phyloP scores from a whole-genome alignment of 805 yeast species.

The Starmera amethionina region DNA sequence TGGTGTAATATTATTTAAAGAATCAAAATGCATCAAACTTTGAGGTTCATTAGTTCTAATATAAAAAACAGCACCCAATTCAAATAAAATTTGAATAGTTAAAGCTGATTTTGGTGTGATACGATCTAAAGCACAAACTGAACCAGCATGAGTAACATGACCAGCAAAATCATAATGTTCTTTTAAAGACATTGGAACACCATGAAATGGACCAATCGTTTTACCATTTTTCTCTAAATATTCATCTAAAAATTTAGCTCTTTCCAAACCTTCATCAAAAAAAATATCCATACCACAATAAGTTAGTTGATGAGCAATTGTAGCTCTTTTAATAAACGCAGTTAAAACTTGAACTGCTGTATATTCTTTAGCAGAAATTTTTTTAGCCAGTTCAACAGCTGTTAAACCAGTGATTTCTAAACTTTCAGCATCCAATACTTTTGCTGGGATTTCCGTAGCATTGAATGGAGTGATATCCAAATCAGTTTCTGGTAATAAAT shows the following conservation, averaged over 20 bases:
- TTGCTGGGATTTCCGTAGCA: constrained; percentile 12
- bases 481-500: constrained; percentile 8
- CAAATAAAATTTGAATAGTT: constrained; percentile 24
- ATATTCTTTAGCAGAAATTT: constrained; percentile 8
- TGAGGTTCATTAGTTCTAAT: constrained; percentile 57
- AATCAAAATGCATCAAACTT: constrained; percentile 53
- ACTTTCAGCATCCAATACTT: constrained; percentile 10
- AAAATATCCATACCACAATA: constrained; percentile 50
- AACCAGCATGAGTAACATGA: constrained; percentile 46
- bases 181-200: constrained; percentile 56
- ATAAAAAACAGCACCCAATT: constrained; percentile 44
- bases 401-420: constrained; percentile 10
- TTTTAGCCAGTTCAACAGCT: constrained; percentile 7
- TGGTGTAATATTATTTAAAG: constrained; percentile 46
- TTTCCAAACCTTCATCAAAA: constrained; percentile 46
- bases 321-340: constrained; percentile 31
- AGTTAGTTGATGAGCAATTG: constrained; percentile 51
- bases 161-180: constrained; percentile 51
- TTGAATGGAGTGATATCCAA: constrained; percentile 7
- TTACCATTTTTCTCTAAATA: constrained; percentile 33
- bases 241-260: constrained; percentile 49
- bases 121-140: constrained; percentile 40
- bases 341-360: constrained; percentile 9
- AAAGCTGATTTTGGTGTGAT: constrained; percentile 35
- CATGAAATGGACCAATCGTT: constrained; percentile 57